These are phyloP conservation scores for Chaetomiaceae sp. DNA, from an alignment of 2,329 filamentous ascomycete genomes.

Conservation along the genomic window DNA sequence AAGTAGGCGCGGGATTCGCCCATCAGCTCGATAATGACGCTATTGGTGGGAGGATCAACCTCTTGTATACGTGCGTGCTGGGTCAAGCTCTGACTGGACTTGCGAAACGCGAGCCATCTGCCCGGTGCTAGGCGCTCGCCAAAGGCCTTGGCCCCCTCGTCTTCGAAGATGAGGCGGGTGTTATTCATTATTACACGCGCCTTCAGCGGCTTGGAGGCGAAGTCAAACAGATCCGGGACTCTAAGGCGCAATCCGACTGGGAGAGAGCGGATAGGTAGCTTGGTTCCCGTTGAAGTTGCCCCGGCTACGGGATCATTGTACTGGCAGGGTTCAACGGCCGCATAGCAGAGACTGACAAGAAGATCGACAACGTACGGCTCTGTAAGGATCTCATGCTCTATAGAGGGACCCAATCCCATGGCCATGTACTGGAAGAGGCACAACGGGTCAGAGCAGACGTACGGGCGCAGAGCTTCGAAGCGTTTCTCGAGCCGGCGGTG, in stretches of 20 bases:
- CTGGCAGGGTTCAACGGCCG: constrained; percentile 36
- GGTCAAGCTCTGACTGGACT: background rate
- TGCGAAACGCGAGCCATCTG: constrained; percentile 23
- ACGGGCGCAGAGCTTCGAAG: constrained; percentile 69
- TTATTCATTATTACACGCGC: background rate
- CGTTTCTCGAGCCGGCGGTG: constrained; percentile 62
- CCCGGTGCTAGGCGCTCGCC: background rate
- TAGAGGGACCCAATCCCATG: constrained; percentile 77
- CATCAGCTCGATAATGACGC: background rate
- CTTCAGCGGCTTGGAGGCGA: background rate
- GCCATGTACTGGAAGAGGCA: constrained; percentile 87
- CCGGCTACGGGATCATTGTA: background rate
- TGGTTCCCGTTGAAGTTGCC: background rate
- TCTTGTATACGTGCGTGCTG: constrained; percentile 13
- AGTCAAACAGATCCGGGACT: constrained; percentile 25
- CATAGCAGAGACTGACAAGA: constrained; percentile 76
- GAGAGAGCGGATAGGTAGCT: constrained; percentile 40
- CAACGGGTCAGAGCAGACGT: constrained; percentile 69
- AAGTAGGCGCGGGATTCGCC: background rate
- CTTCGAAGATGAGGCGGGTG: constrained; percentile 11
- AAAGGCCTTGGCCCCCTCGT: background rate
- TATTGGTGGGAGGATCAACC: constrained; percentile 17
- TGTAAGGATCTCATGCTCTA: constrained; percentile 77
- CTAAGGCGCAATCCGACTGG: constrained; percentile 41
- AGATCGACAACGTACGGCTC: constrained; percentile 83